phyloP scores from a whole-genome alignment of 2,329 filamentous ascomycete species.

The Ophiostoma sp. region DNA sequence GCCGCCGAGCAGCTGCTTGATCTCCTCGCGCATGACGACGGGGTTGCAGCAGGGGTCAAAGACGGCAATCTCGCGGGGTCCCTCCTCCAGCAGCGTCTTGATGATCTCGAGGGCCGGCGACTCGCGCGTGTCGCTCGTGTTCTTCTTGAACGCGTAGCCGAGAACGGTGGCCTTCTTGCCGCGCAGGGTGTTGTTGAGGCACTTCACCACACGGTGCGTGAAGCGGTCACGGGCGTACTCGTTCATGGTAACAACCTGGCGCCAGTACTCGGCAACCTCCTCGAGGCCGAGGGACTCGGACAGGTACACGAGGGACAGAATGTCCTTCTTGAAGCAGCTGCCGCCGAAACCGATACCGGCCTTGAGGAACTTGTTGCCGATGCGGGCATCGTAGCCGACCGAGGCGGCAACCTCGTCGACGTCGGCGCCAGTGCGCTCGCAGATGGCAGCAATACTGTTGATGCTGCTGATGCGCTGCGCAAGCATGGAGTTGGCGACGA shows the following conservation, averaged over 20 bases:
- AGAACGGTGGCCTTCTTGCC: conserved; percentile 68
- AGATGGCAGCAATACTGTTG: conserved; percentile 75
- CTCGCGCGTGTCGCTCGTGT: conserved; percentile 70
- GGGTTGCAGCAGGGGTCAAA: conserved; percentile 61
- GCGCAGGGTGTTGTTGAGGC: conserved; percentile 60
- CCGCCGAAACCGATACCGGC: conserved; percentile 74
- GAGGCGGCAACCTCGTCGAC: conserved; percentile 65
- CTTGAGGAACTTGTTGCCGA: conserved; percentile 68
- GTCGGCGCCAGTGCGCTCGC: conserved; percentile 69
- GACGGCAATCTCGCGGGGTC: conserved; percentile 57
- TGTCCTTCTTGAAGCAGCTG: conserved; percentile 77
- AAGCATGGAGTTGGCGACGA: conserved; percentile 74
- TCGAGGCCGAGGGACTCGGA: conserved; percentile 63
- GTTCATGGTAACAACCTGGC: conserved; percentile 68
- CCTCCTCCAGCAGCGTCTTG: conserved; percentile 58
- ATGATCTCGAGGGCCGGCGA: conserved; percentile 64
- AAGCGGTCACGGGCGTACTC: conserved; percentile 68
- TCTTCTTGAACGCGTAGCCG: conserved; percentile 75
- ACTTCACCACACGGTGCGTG: conserved; percentile 57
- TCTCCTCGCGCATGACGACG: conserved; percentile 46
- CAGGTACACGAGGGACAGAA: conserved; percentile 67
- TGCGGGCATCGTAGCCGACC: conserved; percentile 64
- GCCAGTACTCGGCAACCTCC: conserved; percentile 72
- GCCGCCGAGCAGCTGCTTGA: conserved; percentile 40
- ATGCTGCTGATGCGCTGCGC: conserved; percentile 77